phyloP scores from a whole-genome alignment of 2,329 filamentous ascomycete species.

The Stachybotrys chartarum region DNA sequence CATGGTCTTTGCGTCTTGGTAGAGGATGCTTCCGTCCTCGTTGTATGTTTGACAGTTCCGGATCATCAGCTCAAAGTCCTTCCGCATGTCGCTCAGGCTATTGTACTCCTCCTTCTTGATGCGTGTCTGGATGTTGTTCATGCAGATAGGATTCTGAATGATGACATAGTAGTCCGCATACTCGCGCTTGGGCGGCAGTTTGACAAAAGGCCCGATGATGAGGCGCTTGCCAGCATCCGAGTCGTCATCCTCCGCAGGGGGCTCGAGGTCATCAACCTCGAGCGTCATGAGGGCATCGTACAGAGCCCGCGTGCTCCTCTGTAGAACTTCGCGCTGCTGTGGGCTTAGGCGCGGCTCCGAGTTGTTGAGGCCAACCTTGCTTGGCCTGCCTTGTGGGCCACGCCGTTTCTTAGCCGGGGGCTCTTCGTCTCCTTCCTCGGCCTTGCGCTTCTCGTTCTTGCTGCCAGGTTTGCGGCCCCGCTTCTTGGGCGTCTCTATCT shows the following conservation, averaged over 20 bases:
- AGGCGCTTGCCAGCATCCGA: constrained; percentile 59
- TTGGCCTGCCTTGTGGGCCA: constrained; percentile 62
- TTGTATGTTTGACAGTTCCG: constrained; percentile 94
- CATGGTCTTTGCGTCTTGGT: constrained; percentile 86
- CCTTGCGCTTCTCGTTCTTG: constrained; percentile 82
- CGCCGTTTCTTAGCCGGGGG: constrained; percentile 73
- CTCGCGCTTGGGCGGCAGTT: constrained; percentile 78
- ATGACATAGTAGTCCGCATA: constrained; percentile 95
- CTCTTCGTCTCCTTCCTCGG: constrained; percentile 68
- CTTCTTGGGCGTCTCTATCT: constrained; percentile 69
- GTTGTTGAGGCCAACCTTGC: constrained; percentile 38
- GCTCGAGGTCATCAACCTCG: constrained; percentile 66
- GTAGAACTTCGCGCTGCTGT: constrained; percentile 68
- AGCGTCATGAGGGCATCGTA: constrained; percentile 78
- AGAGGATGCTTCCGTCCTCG: constrained; percentile 88
- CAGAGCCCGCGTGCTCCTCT: constrained; percentile 68
- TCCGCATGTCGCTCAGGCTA: constrained; percentile 69
- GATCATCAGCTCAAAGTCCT: constrained; percentile 78
- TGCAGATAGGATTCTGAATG: constrained; percentile 87
- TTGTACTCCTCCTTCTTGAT: constrained; percentile 95
- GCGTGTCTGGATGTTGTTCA: constrained; percentile 90
- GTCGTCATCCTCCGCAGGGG: constrained; percentile 49
- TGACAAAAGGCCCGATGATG: constrained; percentile 91
- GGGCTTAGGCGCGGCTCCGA: constrained; percentile 46
- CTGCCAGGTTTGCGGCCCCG: constrained; percentile 73